Base-by-base conservation (phyloP, 2,329 filamentous ascomycete genomes). In the Incumbomyces delicatus region DNA sequence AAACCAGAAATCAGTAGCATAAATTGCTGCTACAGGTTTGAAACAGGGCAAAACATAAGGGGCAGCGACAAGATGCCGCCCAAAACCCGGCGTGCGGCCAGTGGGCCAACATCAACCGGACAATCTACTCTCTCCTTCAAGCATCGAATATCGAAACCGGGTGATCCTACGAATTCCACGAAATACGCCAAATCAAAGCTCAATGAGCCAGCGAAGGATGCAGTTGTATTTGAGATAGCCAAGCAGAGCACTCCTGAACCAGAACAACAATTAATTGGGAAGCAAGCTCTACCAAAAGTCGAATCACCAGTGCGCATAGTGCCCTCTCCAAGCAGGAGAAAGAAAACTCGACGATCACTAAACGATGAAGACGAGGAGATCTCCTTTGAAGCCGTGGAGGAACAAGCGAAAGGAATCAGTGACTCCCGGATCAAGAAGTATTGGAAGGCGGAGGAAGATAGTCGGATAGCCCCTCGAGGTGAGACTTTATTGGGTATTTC, bases 391-490 rank as follows among this genome's bases (percentile, higher is more conserved):
- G 36, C 54, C 1, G 49, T 60, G 2, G 58, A 59, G 32, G 52
- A 56, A 7, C 53, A 57, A 10, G 88, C 87, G 1, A 71, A 78
- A 52, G 75, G 78, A 54, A 66, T 94, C 35, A 77, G 76, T 6
- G 75, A 85, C 47, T 68, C 74, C 40, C 80, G 87, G 57, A 80
- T 96, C 52, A 76, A 76, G 57, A 73, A 72, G 59, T 95, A 95
- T 63, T 95, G 88, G 88, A 71, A 71, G 54, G 65, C 65, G 10
- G 78, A 90, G 54, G 87, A 95, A 69, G 69, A 70, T 34, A 74
- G 80, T 58, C 74, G 87, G 56, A 74, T 73, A 49, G 78, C 85
- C 14, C 76, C 77, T 35, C 71, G 83, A 57, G 62, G 71, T 73
- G 51, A 49, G 40, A 48, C 8, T 12, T 32, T 14, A 17, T 14